These are phyloP conservation scores for Bertia moriformis DNA, from an alignment of 2,329 filamentous ascomycete species.

Conservation along the genomic window DNA sequence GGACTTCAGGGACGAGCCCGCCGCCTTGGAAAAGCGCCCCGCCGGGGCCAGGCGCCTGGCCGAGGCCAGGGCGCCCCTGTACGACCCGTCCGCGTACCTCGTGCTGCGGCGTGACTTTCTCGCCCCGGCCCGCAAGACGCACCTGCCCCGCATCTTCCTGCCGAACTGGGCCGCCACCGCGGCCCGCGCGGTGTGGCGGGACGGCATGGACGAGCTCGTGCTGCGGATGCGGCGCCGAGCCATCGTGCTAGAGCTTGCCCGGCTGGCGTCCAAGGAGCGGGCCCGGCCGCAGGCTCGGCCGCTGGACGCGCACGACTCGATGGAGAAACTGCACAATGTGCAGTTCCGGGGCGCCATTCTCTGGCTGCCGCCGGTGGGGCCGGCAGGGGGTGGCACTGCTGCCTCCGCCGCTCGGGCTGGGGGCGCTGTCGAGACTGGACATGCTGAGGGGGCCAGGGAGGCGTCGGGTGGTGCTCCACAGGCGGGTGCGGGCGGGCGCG, in stretches of 20 bases:
- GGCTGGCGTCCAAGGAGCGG: constrained; percentile 13
- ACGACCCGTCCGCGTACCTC: background rate
- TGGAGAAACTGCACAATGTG: background rate
- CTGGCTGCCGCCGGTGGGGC: background rate
- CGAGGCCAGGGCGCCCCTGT: background rate
- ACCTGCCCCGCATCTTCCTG: background rate
- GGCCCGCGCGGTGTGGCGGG: constrained; percentile 24
- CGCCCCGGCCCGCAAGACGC: background rate
- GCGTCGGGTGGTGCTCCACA: too few relatives aligned
- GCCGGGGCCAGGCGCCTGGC: too few relatives aligned
- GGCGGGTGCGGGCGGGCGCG: too few relatives aligned
- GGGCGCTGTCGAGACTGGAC: too few relatives aligned
- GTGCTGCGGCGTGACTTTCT: background rate
- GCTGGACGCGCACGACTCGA: constrained; percentile 14
- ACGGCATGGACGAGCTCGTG: constrained; percentile 39
- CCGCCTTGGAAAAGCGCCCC: too few relatives aligned
- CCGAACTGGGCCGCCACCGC: background rate
- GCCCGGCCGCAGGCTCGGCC: constrained; percentile 27
- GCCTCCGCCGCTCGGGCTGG: too few relatives aligned
- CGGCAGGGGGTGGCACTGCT: too few relatives aligned
- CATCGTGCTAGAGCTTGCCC: constrained; percentile 22
- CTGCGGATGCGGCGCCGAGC: constrained; percentile 31
- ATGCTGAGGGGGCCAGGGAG: too few relatives aligned
- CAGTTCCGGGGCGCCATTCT: background rate
- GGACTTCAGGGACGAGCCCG: background rate